Evolutionary conservation across 345 rosid species (phyloP), one percentile per base, ranked within the genome.

Genomic region (Brassica carinata): DNA sequence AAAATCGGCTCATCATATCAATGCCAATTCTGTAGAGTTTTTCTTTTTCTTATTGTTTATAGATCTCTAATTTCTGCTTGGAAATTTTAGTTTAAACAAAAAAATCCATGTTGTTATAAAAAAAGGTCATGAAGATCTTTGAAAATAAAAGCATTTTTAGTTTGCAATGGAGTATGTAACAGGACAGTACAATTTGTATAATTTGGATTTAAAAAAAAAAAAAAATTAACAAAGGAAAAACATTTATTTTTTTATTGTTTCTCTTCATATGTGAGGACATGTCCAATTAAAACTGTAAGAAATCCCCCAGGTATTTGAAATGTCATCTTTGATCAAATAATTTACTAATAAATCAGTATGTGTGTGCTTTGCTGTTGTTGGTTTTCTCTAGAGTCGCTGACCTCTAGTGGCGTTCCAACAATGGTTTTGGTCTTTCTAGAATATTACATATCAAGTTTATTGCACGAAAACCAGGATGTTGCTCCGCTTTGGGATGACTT

Each of bases 1-100:
- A 18, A 0, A 27, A 11, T 10, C 38, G 67, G 73, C 67, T 19
- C 23, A 19, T 36, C 55, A 8, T 77, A 63, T 77, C 81, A 13
- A 8, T 63, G 64, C 70, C 38, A 33, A 13, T 18, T 61, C 3
- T 64, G 72, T 72, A 78, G 10, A 72, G 1, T 3, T 57, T 66
- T 17, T 29, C 0, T 5, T 38, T 66, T 38, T 13, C 33, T 38
- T 10, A 1, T 51, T 29, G 61, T 55, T 55, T 55, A 55, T 10
- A 3, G n/a, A 33, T 43, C 17, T 62, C 3, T 4, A 30, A 18
- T 31, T 77, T 61, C 73, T 61, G 4, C 27, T 43, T n/a, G 26
- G 34, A 45, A 2, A 30, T 14, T 29, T 15, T 33, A 58, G 23
- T 45, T 3, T 62, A 43, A 30, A 59, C 4, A 19, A 19, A 18